Evolutionary conservation across 768 basidiomycete species (phyloP).

Genomic region (Psilocybe sp.): DNA sequence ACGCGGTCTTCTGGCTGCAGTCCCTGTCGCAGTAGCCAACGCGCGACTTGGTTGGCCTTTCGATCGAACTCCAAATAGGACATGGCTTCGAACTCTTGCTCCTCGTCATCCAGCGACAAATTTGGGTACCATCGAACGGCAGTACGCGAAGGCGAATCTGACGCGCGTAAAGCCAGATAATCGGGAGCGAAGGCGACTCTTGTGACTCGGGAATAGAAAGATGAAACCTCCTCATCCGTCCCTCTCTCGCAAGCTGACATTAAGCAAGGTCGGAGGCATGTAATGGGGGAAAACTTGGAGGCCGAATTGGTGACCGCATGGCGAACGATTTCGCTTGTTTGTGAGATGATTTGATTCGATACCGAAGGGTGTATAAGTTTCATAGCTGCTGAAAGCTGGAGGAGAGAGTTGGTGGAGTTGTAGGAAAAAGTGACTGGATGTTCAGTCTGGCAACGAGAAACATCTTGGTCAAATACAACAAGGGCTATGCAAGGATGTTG

Average conservation of each 20-base stretch:
- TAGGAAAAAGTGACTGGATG: slow-evolving; percentile 20
- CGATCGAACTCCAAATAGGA: slow-evolving; percentile 35
- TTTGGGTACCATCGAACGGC: slow-evolving; percentile 30
- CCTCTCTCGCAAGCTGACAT: slow-evolving; percentile 23
- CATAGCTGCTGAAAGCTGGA: slow-evolving; percentile 15
- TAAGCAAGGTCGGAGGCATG: slow-evolving; percentile 17
- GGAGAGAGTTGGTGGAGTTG: slow-evolving; percentile 5
- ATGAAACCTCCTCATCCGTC: slow-evolving; percentile 17
- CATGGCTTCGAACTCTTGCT: slow-evolving; percentile 20
- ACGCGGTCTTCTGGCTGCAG: slow-evolving; percentile 37
- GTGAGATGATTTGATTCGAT: slow-evolving; percentile 23
- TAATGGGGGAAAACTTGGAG: slow-evolving; percentile 5
- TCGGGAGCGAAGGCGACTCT: slow-evolving; percentile 26
- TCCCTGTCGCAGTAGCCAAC: slow-evolving; percentile 35
- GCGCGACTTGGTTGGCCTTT: slow-evolving; percentile 37
- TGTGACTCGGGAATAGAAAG: slow-evolving; percentile 19
- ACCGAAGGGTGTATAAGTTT: slow-evolving; percentile 21
- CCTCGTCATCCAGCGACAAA: slow-evolving; percentile 18
- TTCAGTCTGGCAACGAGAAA: background rate
- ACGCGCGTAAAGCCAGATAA: slow-evolving; percentile 23
- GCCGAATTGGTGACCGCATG: slow-evolving; percentile 12
- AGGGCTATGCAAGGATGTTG: slow-evolving; percentile 27
- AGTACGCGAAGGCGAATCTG: slow-evolving; percentile 17
- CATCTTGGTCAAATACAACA: slow-evolving; percentile 14
- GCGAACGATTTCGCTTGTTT: slow-evolving; percentile 18